Evolutionary conservation across 1,284 basidiomycete species (phyloP), one percentile per base, ranked within the genome.

Genomic region (Tilletiaria anomala): DNA sequence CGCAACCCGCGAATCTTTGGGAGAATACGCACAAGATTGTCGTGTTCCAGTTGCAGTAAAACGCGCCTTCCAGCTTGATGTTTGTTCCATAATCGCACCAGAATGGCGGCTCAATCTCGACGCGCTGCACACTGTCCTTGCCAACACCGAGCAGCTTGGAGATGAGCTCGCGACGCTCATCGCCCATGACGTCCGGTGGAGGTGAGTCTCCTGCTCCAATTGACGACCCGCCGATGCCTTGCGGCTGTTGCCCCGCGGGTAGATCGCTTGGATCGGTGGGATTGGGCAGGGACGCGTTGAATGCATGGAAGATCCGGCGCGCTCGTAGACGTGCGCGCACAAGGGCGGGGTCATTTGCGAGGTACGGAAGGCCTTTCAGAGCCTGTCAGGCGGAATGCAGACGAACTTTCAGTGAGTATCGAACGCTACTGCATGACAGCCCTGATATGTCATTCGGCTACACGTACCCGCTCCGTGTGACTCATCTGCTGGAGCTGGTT

Each of bases 21-120:
- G n/a, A n/a, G n/a, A n/a, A n/a, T n/a, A n/a, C n/a, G n/a, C n/a
- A n/a, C n/a, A n/a, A n/a, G 18, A 61, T 59, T 16, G 47, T 50
- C 3, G 51, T 50, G 46, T 56, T 54, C 40, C 48, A 55, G 40
- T 61, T 61, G 31, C 48, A 47, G 21, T 59, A 59, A 35, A 58
- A 61, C 12, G 42, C 41, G 21, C 57, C 58, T 33, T 56, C 51
- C 16, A 53, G 50, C 26, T 52, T 51, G 45, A 61, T 58, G 44
- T 61, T 61, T 26, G 48, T 50, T 14, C 58, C 58, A 20, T 55
- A 59, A 39, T 61, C 56, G 38, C 42, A 44, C 22, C 32, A 48
- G 17, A 56, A 50, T 0, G 51, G 51, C 3, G 53, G 53, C 18
- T 56, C 54, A 17, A 56, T 41, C 19, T 47, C 47, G 21, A 55